Base-by-base conservation (phyloP, 257 asterid genomes). In the Rehmannia glutinosa region DNA sequence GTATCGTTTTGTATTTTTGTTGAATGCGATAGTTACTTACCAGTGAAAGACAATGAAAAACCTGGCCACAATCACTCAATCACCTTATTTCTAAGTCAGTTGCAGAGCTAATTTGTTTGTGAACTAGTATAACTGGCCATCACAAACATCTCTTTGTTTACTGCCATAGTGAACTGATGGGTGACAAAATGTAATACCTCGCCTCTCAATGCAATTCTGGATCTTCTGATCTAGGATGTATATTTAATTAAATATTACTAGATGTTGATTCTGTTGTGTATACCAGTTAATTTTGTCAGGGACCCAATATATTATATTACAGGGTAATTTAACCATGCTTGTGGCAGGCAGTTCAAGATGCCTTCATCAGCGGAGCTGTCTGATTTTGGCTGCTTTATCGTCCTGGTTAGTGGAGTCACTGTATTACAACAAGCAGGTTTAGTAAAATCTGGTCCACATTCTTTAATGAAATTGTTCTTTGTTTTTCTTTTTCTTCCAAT, bases 261-360 rank as follows among this genome's bases (percentile, higher is more conserved):
- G 30, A 66, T 35, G 12, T 43, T 38, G 49, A 64, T 47, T 30
- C 58, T 19, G 62, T 60, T 27, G 17, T 56, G 58, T 62, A 53
- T 61, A 70, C 61, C 20, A 66, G 27, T 61, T 49, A 73, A 58
- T 41, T 39, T 49, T 61, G 60, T 20, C 55, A 66, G 68, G 57
- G 52, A 51, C 50, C 58, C 75, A 74, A 9, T 53, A 46, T 77
- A 24, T 76, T 53, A 46, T 77, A 24, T 76, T 73, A 70, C 77
- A 75, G 76, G 78, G 78, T 85, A 76, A 76, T 78, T 83, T 80
- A 81, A 85, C 86, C 87, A 72, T 81, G 82, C 73, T 76, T 76
- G 80, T 88, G 97, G 91, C 99, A 94, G 99, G 97, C 96, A 94
- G 97, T 84, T 94, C 79, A 81, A 81, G 87, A 88, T 81, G 75